A percentile compares a stretch with the other conserved stretches of the same genome.
These are phyloP conservation scores for Linnemannia schmuckeri DNA, from an alignment of 192 early-diverging fungal genomes.

Conservation along the genomic window DNA sequence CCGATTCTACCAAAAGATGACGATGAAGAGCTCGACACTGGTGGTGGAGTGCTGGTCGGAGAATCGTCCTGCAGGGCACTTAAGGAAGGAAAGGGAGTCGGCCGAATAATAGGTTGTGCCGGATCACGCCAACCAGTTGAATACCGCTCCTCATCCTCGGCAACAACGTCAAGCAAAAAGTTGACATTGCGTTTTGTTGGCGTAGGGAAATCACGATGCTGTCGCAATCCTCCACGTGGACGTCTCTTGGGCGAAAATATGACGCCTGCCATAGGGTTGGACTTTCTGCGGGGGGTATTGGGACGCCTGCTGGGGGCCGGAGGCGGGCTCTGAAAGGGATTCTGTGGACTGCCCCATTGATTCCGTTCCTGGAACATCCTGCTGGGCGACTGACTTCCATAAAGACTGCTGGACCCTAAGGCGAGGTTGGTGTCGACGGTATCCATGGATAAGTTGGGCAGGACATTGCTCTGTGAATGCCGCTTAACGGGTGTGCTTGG, in stretches of 20 bases:
- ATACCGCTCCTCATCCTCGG: slow-evolving; percentile 38
- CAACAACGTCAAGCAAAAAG: slow-evolving; percentile 47
- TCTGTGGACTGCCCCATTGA: slow-evolving; percentile 20
- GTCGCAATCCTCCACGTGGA: slow-evolving; percentile 34
- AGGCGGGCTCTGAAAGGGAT: slow-evolving; percentile 17
- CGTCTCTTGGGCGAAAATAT: slow-evolving; percentile 39
- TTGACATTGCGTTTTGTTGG: slow-evolving; percentile 40
- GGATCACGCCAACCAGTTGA: slow-evolving; percentile 29
- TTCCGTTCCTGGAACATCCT: slow-evolving; percentile 29
- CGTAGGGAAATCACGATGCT: slow-evolving; percentile 17
- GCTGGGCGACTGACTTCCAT: slow-evolving; percentile 33
- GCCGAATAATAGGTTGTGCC: slow-evolving; percentile 1
- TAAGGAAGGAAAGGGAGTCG: slow-evolving; percentile 11
- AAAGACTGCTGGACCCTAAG: slow-evolving; percentile 45
- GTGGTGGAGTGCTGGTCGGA: neutral
- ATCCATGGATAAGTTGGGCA: slow-evolving; percentile 47
- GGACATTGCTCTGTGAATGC: slow-evolving; percentile 26
- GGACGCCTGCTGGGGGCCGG: neutral
- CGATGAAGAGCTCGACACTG: neutral
- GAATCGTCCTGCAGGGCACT: slow-evolving; percentile 4
- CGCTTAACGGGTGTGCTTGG: slow-evolving; percentile 48
- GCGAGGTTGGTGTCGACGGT: slow-evolving; percentile 51
- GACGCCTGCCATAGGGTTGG: slow-evolving; percentile 21
- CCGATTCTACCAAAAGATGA: neutral
- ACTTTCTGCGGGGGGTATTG: slow-evolving; percentile 12